Conservation (phyloP, 2,329 filamentous ascomycete species). For the Magnaporthiopsis rhizophila region DNA sequence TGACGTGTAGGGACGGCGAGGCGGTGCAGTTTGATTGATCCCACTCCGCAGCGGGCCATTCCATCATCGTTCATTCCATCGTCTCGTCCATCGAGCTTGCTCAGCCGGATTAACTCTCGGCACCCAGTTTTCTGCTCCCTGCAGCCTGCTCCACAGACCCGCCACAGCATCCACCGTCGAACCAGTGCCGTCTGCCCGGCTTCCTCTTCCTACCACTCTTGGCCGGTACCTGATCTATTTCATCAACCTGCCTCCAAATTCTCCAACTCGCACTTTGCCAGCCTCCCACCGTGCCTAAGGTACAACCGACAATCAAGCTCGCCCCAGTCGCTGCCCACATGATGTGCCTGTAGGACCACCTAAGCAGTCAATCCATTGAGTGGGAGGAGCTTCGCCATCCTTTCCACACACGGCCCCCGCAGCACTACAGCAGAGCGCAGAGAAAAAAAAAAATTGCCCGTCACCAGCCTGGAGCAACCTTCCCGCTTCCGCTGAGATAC, state of each 20-base stretch:
- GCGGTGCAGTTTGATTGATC: neutral
- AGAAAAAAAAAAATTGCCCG: constrained; percentile 5
- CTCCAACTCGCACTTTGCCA: neutral
- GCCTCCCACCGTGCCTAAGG: neutral
- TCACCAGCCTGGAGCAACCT: constrained; percentile 1
- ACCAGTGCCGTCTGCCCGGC: neutral
- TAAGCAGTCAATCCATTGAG: neutral
- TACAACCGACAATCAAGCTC: neutral
- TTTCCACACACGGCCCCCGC: neutral
- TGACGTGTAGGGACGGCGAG: neutral
- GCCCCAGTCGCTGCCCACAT: neutral
- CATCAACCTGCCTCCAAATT: neutral
- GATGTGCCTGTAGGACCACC: neutral
- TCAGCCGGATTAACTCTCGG: neutral
- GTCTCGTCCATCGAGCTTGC: neutral
- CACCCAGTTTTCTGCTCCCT: neutral
- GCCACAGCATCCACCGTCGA: neutral
- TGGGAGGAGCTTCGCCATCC: neutral
- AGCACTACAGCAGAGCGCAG: neutral
- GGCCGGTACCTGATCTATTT: neutral
- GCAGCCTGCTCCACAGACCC: neutral
- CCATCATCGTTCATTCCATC: neutral
- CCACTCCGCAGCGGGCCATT: neutral
- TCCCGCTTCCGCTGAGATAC: neutral
- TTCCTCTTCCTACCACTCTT: neutral